Base-by-base conservation (phyloP, 192 early-diverging fungal species). In the Phlyctochytrium planicorne region DNA sequence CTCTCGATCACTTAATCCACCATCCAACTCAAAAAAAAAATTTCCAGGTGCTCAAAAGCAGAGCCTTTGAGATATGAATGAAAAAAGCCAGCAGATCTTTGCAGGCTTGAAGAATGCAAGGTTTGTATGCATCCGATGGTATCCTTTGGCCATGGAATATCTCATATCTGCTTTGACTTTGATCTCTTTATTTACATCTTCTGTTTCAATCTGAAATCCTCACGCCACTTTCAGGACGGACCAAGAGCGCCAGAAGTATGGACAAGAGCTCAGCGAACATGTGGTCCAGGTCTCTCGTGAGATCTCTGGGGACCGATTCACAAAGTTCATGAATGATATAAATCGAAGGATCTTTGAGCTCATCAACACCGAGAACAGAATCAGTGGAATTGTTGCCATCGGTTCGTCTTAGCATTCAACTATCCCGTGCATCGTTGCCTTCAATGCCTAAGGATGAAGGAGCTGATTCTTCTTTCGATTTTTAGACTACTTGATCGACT, bases 321-420 rank as follows among this genome's bases (percentile, higher is more conserved):
- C 85, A 24, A 85, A 87, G 68, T 91, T 94, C 67, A 86, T 88
- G 52, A 88, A 84, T 63, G 91, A 94, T 36, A 82, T 94, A 55
- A 91, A 93, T 74, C 80, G 85, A 59, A 80, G 87, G 12, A 91
- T 94, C 47, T 93, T 90, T 78, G 88, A 91, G 68, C 78, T 92
- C 1, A 85, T 93, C 29, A 87, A 92, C 65, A 87, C 81, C 64
- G 76, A 83, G 50, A 90, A 93, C 70, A 93, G 92, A 70, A 79
- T 93, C 24, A 90, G 89, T 24, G 92, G 90, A 30, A 88, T 94
- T 60, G 69, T 89, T 31, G 90, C 90, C 33, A 92, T 94, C 60
- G 92, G 90, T 91, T 79, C 30, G 32, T 59, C 27, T 2, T 27
- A 10, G 33, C 33, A 34, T 31, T 34, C 30, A 20, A n/a, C 29